Evolutionary conservation across 2,329 filamentous ascomycete genomes (phyloP), one percentile per base, ranked within the genome.

Genomic region (Colletotrichum chlorophyti): DNA sequence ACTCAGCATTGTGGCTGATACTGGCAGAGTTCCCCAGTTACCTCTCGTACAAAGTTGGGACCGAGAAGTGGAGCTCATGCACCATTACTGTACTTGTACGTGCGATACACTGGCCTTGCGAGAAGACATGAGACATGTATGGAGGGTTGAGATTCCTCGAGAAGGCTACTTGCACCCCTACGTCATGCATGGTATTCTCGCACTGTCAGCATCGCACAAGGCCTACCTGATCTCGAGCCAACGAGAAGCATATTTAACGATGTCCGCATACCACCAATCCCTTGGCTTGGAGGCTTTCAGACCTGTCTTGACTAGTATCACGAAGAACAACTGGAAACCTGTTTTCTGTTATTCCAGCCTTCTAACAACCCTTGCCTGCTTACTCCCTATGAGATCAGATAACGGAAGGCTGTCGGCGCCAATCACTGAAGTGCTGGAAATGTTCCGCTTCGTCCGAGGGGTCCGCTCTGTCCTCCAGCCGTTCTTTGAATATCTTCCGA

Each of bases 341-440:
- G 66, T 74, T 29, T 73, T 76, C 32, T 75, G 70, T 64, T 76
- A 79, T 45, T 75, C 76, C 52, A 74, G 75, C 15, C 73, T 70
- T 9, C 72, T 70, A 55, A 69, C 75, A 3, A 10, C 69, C 9
- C 61, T 63, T n/a, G 68, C 66, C 23, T 35, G 32, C 34, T 35
- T 29, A 26, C 46, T 49, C 23, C 49, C 37, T 11, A 11, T 10
- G 29, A 21, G 2, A 29, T 23, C 23, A 15, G 11, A 14, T 29
- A 31, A 9, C 6, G n/a, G 37, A 14, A 23, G 12, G 9, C 10
- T 21, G 9, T 12, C 24, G 10, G 38, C 37, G 9, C 17, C 46
- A 9, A 35, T 41, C 12, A 19, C 32, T 8, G 17, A 34, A n/a
- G 17, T 14, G 6, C 51, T 53, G 9, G 51, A 53, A 17, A 15